Evolutionary conservation across 306 rosid genomes (phyloP), one percentile per base, ranked within the genome.

Genomic region (Astragalus glycyphyllos): DNA sequence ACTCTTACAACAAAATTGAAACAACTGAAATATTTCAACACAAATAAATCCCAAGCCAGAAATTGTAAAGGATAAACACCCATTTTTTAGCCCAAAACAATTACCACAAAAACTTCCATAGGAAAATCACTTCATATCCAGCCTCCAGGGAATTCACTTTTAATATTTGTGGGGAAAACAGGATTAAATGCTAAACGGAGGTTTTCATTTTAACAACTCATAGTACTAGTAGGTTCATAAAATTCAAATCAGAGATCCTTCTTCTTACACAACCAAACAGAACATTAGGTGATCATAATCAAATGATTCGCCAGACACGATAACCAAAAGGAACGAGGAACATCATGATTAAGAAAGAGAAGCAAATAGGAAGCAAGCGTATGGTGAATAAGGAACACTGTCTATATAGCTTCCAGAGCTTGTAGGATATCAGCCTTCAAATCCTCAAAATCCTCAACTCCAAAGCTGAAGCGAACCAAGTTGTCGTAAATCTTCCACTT

Each of bases 381-480:
- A 4, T 3, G 38, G 68, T 57, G 65, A 69, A 63, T 17, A 17
- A 58, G 44, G 55, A 55, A 77, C 23, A 46, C 26, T 32, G 74
- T 64, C 84, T 91, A 88, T 76, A 90, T 87, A 55, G 66, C 62
- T 45, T 83, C 90, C 76, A 93, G 86, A 65, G 97, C 98, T 64
- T 93, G 97, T 71, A 90, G 89, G 38, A 93, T 57, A 80, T 93
- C 98, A 50, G 84, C 84, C 89, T 90, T 86, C 77, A 93, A 34
- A 81, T 90, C 96, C 72, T 88, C 91, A n/a, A 87, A 93, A 71
- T 90, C 98, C 80, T 93, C 98, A 6, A 90, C 81, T 77, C 98
- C 98, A 20, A 90, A 88, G 89, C 98, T 93, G 89, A 90, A 93
- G 16, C 98, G 96, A 74, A 93, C 94, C 90, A 93, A 77, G 85